phyloP scores from a whole-genome alignment of 2,329 filamentous ascomycete genomes.

The Claviceps purpurea region DNA sequence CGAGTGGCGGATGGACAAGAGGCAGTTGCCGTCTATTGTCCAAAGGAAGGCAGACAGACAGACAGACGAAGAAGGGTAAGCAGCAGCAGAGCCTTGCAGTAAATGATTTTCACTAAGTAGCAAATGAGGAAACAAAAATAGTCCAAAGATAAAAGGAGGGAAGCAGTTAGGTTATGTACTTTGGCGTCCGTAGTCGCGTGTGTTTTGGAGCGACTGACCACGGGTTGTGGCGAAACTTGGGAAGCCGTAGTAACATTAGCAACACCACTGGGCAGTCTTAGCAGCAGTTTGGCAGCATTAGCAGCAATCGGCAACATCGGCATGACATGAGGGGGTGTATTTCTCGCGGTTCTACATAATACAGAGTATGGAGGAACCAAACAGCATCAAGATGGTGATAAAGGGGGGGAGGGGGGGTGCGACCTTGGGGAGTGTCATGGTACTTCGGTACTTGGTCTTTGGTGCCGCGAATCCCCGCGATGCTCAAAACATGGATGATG shows the following conservation, averaged over 20 bases:
- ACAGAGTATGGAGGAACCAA: background rate
- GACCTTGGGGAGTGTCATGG: background rate
- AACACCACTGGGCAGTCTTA: too few relatives aligned
- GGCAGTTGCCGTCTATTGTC: background rate
- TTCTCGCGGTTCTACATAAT: background rate
- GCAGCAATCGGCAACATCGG: background rate
- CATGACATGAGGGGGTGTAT: conserved; percentile 2
- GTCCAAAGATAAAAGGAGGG: background rate
- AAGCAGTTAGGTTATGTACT: conserved; percentile 5
- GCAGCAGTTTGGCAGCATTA: background rate
- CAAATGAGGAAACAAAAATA: background rate
- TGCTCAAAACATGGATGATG: background rate
- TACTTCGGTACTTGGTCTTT: background rate
- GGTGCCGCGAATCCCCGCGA: background rate
- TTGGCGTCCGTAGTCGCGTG: background rate
- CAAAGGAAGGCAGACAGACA: background rate
- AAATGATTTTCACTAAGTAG: background rate
- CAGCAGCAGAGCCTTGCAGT: background rate
- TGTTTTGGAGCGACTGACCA: background rate
- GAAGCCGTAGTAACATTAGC: background rate
- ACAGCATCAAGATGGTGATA: background rate
- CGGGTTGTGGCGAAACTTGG: background rate
- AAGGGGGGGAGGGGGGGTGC: background rate
- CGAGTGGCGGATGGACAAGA: background rate
- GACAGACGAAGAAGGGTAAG: background rate